Conservation (phyloP, 768 basidiomycete species). For the Solioccasus polychromus region DNA sequence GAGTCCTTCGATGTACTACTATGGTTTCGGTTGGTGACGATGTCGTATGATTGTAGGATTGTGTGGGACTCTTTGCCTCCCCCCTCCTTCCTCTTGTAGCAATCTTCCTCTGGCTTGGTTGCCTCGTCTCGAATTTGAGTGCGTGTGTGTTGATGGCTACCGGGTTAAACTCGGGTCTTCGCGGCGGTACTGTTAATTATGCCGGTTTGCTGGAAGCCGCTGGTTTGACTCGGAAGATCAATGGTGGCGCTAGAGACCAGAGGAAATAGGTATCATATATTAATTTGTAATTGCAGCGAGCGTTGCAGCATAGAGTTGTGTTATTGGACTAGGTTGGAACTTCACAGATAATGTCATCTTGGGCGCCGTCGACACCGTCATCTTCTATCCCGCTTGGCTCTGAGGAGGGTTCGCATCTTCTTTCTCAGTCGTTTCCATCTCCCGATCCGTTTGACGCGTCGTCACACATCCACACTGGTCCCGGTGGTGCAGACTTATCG, state of each 20-base stretch:
- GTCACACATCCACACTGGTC: slow-evolving; percentile 36
- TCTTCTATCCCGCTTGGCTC: slow-evolving; percentile 22
- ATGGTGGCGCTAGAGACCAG: slow-evolving; percentile 16
- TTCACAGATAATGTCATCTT: slow-evolving; percentile 23
- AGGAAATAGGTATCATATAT: background rate
- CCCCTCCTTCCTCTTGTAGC: slow-evolving; percentile 18
- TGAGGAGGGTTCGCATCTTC: slow-evolving; percentile 37
- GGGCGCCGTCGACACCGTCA: slow-evolving; percentile 31
- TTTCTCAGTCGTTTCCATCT: slow-evolving; percentile 46
- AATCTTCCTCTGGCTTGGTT: slow-evolving; percentile 17
- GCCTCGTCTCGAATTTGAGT: slow-evolving; percentile 21
- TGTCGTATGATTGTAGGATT: slow-evolving; percentile 14
- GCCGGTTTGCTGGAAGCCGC: slow-evolving; percentile 21
- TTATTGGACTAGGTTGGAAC: too few species aligned
- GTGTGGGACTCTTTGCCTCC: slow-evolving; percentile 18
- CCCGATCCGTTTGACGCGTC: slow-evolving; percentile 30
- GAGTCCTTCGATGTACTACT: background rate
- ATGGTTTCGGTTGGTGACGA: background rate
- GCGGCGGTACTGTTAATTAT: slow-evolving; percentile 13
- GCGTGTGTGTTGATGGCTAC: slow-evolving; percentile 20
- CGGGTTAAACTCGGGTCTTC: slow-evolving; percentile 22
- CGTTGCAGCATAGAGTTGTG: background rate
- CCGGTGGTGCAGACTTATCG: slow-evolving; percentile 50
- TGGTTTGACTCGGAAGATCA: slow-evolving; percentile 11
- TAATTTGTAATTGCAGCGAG: background rate